These are phyloP conservation scores for Metarhizium robertsii DNA, from an alignment of 2,329 filamentous ascomycete species.

Conservation along the genomic window DNA sequence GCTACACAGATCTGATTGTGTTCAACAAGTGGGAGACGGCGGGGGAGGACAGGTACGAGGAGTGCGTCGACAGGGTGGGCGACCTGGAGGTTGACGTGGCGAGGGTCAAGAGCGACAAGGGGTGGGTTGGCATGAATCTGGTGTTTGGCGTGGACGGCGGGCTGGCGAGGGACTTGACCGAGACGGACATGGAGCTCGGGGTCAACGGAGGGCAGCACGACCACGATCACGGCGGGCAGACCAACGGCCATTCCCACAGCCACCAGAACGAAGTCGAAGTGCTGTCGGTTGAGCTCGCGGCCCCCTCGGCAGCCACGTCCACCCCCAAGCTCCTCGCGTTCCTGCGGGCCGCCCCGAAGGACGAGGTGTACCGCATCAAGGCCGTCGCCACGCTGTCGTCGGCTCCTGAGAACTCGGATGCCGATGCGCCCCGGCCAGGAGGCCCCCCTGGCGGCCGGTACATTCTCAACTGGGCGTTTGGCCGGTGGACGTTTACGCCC, in stretches of 20 bases:
- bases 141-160: conserved; percentile 84
- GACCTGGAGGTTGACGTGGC: conserved; percentile 74
- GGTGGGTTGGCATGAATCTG: conserved; percentile 67
- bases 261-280: conserved; percentile 90
- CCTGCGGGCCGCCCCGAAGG: conserved; percentile 68
- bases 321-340: conserved; percentile 57
- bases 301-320: conserved; percentile 31
- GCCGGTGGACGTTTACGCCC: conserved; percentile 82
- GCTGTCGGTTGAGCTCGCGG: conserved; percentile 63
- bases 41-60: conserved; percentile 64
- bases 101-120: conserved; percentile 77
- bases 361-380: conserved; percentile 95
- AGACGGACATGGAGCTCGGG: conserved; percentile 18
- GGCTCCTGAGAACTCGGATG: conserved; percentile 40
- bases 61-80: conserved; percentile 68
- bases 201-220: no score
- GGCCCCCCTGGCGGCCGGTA: conserved; percentile 44
- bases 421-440: conserved; percentile 28
- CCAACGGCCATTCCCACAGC: conserved; percentile 26
- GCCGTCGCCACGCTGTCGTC: conserved; percentile 45
- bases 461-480: conserved; percentile 97
- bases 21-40: conserved; percentile 88
- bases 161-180: conserved; percentile 49
- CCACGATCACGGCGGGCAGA: conserved; percentile 6
- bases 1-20: conserved; percentile 82